phyloP scores from a whole-genome alignment of 306 rosid genomes.

The Styphnolobium japonicum region DNA sequence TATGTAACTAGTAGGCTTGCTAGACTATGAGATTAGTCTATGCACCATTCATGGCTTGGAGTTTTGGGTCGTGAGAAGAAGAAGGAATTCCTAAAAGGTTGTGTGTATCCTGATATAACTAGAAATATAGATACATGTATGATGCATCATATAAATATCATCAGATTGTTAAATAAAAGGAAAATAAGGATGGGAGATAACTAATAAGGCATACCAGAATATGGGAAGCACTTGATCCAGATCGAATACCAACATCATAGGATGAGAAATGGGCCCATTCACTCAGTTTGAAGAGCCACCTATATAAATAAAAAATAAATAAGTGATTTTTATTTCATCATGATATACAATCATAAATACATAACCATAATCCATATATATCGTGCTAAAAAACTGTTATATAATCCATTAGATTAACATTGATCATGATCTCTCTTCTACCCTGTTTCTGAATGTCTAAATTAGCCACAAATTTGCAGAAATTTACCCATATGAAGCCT shows the following conservation, averaged over 20 bases:
- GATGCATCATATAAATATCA: conserved; percentile 1
- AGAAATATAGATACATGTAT: background rate
- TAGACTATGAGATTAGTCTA: too few relatives aligned
- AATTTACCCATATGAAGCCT: conserved; percentile 90
- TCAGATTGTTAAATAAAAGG: conserved; percentile 9
- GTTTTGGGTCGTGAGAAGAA: too few relatives aligned
- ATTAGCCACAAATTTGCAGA: conserved; percentile 17
- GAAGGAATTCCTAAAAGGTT: background rate
- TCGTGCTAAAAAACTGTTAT: conserved; percentile 1
- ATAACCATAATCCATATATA: background rate
- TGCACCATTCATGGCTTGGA: too few relatives aligned
- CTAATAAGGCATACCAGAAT: conserved; percentile 64
- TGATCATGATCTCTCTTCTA: background rate
- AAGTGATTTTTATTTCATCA: background rate
- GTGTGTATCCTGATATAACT: conserved; percentile 10
- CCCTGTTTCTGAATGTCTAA: background rate
- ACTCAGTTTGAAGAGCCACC: conserved; percentile 94
- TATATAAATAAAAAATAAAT: conserved; percentile 28
- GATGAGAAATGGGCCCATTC: conserved; percentile 95
- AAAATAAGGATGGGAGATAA: background rate
- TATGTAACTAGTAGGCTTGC: too few relatives aligned
- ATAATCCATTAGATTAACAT: conserved; percentile 10
- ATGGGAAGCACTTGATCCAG: conserved; percentile 91
- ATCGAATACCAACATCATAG: conserved; percentile 83
- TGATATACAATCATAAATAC: conserved; percentile 11